phyloP scores from a whole-genome alignment of 2,329 filamentous ascomycete genomes.

The Aspergillus japonicus region DNA sequence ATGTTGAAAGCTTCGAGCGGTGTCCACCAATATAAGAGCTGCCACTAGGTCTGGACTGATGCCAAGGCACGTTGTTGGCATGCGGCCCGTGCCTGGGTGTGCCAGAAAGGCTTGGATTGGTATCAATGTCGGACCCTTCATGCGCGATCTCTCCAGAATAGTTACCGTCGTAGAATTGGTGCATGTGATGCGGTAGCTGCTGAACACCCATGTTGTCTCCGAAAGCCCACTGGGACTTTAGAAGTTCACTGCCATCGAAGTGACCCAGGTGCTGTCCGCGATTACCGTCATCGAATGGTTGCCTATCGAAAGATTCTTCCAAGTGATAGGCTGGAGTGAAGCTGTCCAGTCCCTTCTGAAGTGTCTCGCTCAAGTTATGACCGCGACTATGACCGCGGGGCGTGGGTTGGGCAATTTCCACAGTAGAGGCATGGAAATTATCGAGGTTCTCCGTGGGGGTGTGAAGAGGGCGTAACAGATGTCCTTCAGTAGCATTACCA shows the following conservation, averaged over 20 bases:
- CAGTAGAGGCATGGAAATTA: conserved; percentile 43
- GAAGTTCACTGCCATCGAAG: conserved; percentile 29
- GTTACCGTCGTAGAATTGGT: conserved; percentile 36
- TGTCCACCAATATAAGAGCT: conserved; percentile 53
- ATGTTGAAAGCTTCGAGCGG: conserved; percentile 66
- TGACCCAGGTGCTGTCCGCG: conserved; percentile 39
- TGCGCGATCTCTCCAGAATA: conserved; percentile 37
- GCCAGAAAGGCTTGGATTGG: conserved; percentile 70
- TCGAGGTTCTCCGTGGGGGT: conserved; percentile 36
- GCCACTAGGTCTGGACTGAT: conserved; percentile 33
- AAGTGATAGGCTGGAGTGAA: conserved; percentile 72
- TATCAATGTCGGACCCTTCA: conserved; percentile 67
- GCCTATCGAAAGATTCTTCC: conserved; percentile 74
- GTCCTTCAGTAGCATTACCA: conserved; percentile 21
- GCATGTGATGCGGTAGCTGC: conserved; percentile 28
- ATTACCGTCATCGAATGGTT: conserved; percentile 76
- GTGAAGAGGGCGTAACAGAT: conserved; percentile 28
- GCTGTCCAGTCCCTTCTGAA: conserved; percentile 76
- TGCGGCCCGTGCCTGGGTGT: conserved; percentile 51
- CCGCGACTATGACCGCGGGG: conserved; percentile 56
- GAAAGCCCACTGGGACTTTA: conserved; percentile 40
- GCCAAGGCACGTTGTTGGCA: conserved; percentile 33
- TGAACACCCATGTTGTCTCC: conserved; percentile 28
- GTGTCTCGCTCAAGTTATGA: conserved; percentile 72
- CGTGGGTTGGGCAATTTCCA: conserved; percentile 60